Base-by-base conservation (phyloP, 306 rosid genomes). In the Argentina anserina region DNA sequence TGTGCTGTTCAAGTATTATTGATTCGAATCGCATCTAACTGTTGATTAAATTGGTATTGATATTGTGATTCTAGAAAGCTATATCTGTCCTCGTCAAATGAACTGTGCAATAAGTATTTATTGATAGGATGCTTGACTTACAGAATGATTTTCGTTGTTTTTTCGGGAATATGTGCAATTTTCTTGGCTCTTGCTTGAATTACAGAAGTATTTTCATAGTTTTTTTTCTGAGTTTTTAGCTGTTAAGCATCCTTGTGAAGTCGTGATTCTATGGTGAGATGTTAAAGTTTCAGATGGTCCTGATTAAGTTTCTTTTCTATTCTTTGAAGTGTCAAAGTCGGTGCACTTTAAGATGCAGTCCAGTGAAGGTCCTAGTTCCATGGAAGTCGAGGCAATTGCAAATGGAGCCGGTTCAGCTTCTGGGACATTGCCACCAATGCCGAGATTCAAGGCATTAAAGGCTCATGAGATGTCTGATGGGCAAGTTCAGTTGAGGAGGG, bases 401-500 rank as follows among this genome's bases (percentile, higher is more conserved):
- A 58, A 85, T 34, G 88, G 76, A 47, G 47, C 73, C 7, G 78
- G 69, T 59, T 28, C 67, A 28, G 76, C 17, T 18, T 37, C 75
- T 47, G 81, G 45, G 29, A 3, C 78, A 14, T 82, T 89, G 73
- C 97, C 92, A 3, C 84, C 90, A 2, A 89, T 89, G 80, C 96
- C 96, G 9, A 65, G 71, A 65, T 92, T 87, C 81, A 83, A 84
- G 59, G 90, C 97, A 58, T 79, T 89, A 82, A 92, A 86, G 76
- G 86, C 97, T 67, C 94, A 88, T 85, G 97, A 90, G 85, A 89
- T 92, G 92, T 85, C 90, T 15, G 86, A 88, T 88, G 96, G 94
- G 29, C 86, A 70, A 75, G 87, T 92, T 76, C 97, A 92, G 73
- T 92, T 92, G 67, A 84, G 89, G 28, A 88, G 83, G 75, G 93